Evolutionary conservation across 2,329 filamentous ascomycete species (phyloP), one percentile per base, ranked within the genome.

Genomic region (Aspergillus hortae): DNA sequence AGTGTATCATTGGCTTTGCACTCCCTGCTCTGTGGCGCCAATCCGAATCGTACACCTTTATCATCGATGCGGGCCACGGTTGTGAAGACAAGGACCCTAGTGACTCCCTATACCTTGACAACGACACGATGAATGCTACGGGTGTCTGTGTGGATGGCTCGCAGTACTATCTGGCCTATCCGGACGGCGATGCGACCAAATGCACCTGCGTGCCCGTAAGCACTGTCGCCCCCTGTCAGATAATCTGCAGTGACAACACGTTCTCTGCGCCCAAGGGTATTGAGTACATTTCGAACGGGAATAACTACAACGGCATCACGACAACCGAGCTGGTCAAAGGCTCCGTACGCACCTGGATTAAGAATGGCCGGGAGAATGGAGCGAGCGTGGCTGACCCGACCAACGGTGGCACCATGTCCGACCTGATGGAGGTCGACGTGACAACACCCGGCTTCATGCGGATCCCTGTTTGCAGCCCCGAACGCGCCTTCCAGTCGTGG

Each of bases 381-480:
- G 67, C 50, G 46, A 46, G 40, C 17, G 9, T 48, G 11, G 55
- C 58, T 1, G 67, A 71, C 49, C 56, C 60, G 1, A 49, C 45
- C n/a, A 40, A 68, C 62, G 6, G 51, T 38, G 48, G 19, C 33
- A 61, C 64, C 36, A 33, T 63, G 7, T 15, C 55, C 6, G 46
- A 60, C 21, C 59, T 74, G 12, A 14, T 63, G 23, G 46, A 62
- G 15, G 25, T 51, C 27, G 65, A 72, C 50, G 49, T 74, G 38
- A 70, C 64, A 5, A 69, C 65, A 0, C 66, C 70, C 0, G 72
- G 73, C 2, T 67, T 66, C 51, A 61, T 75, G 38, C 63, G 60
- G 6, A 61, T 75, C 1, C 73, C 73, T 35, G 69, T 76, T 14
- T 75, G 72, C 61, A 66, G 61, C 47, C 53, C 66, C 27, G 62